Conservation (phyloP, 2,329 filamentous ascomycete species). For the Aspergillus japonicus region DNA sequence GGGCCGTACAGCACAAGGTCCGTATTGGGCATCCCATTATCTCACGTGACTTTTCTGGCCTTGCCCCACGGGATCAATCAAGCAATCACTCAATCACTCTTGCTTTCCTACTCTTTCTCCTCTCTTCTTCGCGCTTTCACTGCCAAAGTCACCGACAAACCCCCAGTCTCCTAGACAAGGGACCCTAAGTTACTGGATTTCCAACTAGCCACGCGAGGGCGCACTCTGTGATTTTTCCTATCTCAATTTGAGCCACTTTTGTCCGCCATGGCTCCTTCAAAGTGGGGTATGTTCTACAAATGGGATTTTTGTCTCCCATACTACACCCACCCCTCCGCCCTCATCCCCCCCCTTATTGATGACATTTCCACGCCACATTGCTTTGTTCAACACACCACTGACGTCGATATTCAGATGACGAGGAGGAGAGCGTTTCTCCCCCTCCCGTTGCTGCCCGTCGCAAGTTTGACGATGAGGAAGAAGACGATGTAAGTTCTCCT, state of each 20-base stretch:
- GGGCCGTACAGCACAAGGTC: too few relatives aligned
- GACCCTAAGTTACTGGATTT: not conserved
- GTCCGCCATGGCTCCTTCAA: conserved; percentile 46
- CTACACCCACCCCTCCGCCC: not conserved
- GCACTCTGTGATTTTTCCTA: conserved; percentile 10
- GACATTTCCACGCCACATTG: not conserved
- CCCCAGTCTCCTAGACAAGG: not conserved
- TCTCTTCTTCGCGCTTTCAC: not conserved
- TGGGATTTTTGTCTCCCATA: conserved; percentile 6
- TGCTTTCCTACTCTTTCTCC: not conserved
- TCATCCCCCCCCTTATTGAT: not conserved
- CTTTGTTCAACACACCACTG: conserved; percentile 1
- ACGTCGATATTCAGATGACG: conserved; percentile 44
- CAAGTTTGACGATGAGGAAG: conserved; percentile 93
- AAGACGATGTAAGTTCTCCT: conserved; percentile 65
- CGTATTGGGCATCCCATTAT: conserved; percentile 12
- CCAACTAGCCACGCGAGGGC: not conserved
- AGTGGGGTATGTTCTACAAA: conserved; percentile 47
- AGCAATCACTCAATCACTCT: conserved; percentile 2
- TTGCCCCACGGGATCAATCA: conserved; percentile 18
- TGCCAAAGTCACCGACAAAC: conserved; percentile 3
- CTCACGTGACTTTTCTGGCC: conserved; percentile 18
- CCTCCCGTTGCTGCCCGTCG: conserved; percentile 52
- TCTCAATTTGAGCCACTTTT: conserved; percentile 15
- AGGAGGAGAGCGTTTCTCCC: conserved; percentile 55